Conservation (phyloP, 192 early-diverging fungal species). For the Coemansia sp. region DNA sequence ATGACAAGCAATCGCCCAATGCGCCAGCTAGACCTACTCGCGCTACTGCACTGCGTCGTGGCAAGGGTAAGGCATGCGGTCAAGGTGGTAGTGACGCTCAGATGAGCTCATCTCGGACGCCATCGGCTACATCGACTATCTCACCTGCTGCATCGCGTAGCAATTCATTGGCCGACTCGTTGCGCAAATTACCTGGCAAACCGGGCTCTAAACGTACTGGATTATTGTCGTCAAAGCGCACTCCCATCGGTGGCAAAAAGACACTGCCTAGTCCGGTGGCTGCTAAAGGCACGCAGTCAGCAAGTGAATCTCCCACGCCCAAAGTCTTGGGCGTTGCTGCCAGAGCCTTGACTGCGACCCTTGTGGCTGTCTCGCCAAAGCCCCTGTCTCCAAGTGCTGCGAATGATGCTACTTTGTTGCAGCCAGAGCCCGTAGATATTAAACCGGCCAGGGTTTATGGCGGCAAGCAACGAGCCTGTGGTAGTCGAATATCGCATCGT, state of each 20-base stretch:
- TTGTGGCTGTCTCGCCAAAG: not conserved
- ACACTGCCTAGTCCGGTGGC: not conserved
- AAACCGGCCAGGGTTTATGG: not conserved
- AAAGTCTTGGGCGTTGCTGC: not conserved
- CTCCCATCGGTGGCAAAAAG: not conserved
- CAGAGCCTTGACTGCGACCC: not conserved
- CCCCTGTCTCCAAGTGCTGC: not conserved
- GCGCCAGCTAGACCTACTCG: not conserved
- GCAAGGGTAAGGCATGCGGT: not conserved
- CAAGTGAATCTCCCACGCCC: not conserved
- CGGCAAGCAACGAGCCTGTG: slow-evolving; percentile 1
- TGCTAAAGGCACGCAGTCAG: slow-evolving; percentile 8
- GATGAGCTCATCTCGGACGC: not conserved
- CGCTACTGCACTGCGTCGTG: not conserved
- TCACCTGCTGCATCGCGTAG: slow-evolving; percentile 8
- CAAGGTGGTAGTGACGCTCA: not conserved
- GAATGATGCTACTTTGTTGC: not conserved
- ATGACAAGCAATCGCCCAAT: slow-evolving; percentile 4
- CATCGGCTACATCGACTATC: slow-evolving; percentile 3
- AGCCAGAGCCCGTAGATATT: not conserved
- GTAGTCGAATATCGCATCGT: slow-evolving; percentile 4
- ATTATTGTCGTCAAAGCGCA: slow-evolving; percentile 23
- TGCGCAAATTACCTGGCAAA: slow-evolving; percentile 37
- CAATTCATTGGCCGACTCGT: slow-evolving; percentile 35
- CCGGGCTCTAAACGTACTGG: slow-evolving; percentile 33